Evolutionary conservation across 108 stramenopile species (phyloP).

Genomic region (Nitzschia sp.): DNA sequence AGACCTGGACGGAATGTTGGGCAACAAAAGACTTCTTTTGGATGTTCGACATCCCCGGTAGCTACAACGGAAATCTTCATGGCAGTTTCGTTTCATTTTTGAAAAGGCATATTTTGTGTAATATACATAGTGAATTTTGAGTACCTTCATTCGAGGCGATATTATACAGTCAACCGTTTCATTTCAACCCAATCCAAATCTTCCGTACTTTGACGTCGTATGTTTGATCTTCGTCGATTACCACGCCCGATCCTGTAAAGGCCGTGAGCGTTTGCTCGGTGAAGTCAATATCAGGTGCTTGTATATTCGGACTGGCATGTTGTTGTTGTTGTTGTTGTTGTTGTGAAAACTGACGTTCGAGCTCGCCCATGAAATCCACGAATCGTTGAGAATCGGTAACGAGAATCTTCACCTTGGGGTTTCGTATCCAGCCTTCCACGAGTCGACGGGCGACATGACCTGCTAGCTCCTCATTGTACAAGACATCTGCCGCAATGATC

Average conservation of each 20-base stretch:
- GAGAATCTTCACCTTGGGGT: slow-evolving; percentile 36
- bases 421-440: slow-evolving; percentile 42
- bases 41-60: neutral
- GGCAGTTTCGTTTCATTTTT: neutral
- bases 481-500: slow-evolving; percentile 73
- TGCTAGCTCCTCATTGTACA: slow-evolving; percentile 70
- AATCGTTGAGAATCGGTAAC: slow-evolving; percentile 82
- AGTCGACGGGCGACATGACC: slow-evolving; percentile 57
- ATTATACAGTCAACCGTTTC: neutral
- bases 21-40: neutral
- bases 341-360: slow-evolving; percentile 30
- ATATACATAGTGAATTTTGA: neutral
- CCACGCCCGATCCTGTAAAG: slow-evolving; percentile 68
- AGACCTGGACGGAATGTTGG: neutral
- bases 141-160: neutral
- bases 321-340: slow-evolving; percentile 4
- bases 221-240: slow-evolving; percentile 75
- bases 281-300: slow-evolving; percentile 40
- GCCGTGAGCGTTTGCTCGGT: slow-evolving; percentile 33
- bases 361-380: slow-evolving; percentile 50
- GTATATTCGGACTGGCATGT: neutral
- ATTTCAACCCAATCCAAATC: slow-evolving; percentile 45
- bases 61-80: neutral
- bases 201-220: slow-evolving; percentile 68
- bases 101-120: neutral